phyloP scores from a whole-genome alignment of 345 rosid species.

The Anastatica hierochuntica region DNA sequence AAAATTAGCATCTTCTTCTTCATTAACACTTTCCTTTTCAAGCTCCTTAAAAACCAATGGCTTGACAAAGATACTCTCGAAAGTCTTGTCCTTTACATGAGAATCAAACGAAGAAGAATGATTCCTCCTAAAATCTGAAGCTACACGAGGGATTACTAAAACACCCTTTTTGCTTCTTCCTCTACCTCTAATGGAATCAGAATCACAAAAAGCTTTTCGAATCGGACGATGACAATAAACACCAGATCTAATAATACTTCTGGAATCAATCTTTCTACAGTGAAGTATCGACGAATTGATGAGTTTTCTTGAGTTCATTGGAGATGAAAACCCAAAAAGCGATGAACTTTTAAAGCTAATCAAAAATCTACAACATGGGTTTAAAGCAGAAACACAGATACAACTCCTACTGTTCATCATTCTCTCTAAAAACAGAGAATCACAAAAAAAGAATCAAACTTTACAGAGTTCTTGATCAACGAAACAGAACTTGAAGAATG shows the following conservation, averaged over 20 bases:
- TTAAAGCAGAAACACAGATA: slow-evolving; percentile 57
- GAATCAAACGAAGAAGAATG: slow-evolving; percentile 66
- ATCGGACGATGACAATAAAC: slow-evolving; percentile 22
- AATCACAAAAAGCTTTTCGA: slow-evolving; percentile 48
- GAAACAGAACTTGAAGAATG: no score
- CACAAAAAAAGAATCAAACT: not conserved
- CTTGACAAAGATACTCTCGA: slow-evolving; percentile 61
- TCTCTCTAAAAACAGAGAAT: not conserved
- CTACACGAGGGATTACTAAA: slow-evolving; percentile 63
- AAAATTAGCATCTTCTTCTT: slow-evolving; percentile 29
- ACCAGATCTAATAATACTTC: slow-evolving; percentile 25
- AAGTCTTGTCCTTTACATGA: slow-evolving; percentile 58
- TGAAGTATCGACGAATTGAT: slow-evolving; percentile 63
- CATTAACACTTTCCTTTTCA: slow-evolving; percentile 25
- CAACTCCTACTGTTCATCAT: slow-evolving; percentile 48
- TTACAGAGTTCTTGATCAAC: no score
- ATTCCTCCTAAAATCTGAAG: slow-evolving; percentile 61
- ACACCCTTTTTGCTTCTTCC: slow-evolving; percentile 43
- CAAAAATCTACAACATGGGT: slow-evolving; percentile 68
- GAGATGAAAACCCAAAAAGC: no score
- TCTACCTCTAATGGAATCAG: slow-evolving; percentile 29
- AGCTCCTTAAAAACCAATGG: slow-evolving; percentile 40
- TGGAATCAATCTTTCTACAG: slow-evolving; percentile 20
- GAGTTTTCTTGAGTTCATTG: no score
- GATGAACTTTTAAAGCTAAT: slow-evolving; percentile 45